phyloP scores from a whole-genome alignment of 1,139 yeast species.

The Suhomyces anneliseae region DNA sequence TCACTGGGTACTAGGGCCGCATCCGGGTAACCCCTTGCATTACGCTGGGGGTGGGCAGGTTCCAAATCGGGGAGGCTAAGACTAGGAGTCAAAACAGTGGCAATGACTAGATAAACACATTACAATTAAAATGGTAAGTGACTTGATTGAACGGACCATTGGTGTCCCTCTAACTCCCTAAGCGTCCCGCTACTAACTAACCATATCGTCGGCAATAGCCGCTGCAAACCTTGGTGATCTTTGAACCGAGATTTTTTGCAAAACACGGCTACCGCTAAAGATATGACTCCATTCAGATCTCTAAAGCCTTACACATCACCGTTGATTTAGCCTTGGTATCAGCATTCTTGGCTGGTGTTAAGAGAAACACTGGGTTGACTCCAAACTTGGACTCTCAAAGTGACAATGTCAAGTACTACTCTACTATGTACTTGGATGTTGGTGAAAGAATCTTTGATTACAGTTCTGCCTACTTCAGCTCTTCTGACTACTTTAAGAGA shows the following conservation, averaged over 20 bases:
- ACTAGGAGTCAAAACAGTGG: neutral
- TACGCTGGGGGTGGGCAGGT: no score
- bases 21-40: neutral
- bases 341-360: slow-evolving; percentile 85
- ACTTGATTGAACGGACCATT: neutral
- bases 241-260: no score
- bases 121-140: neutral
- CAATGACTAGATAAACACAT: neutral
- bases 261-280: neutral
- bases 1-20: neutral
- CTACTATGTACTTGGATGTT: slow-evolving; percentile 66
- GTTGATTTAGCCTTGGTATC: slow-evolving; percentile 77
- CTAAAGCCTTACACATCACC: slow-evolving; percentile 66
- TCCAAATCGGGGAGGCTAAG: no score
- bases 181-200: neutral
- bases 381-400: slow-evolving; percentile 35
- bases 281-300: slow-evolving; percentile 24
- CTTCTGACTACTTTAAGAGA: slow-evolving; percentile 74
- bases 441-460: slow-evolving; percentile 87
- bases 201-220: neutral
- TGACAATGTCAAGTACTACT: slow-evolving; percentile 57
- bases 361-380: slow-evolving; percentile 81
- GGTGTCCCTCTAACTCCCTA: neutral
- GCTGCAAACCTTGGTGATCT: no score
- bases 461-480: slow-evolving; percentile 67